phyloP scores from a whole-genome alignment of 169 alveolate species.

The Plasmodium knowlesi region DNA sequence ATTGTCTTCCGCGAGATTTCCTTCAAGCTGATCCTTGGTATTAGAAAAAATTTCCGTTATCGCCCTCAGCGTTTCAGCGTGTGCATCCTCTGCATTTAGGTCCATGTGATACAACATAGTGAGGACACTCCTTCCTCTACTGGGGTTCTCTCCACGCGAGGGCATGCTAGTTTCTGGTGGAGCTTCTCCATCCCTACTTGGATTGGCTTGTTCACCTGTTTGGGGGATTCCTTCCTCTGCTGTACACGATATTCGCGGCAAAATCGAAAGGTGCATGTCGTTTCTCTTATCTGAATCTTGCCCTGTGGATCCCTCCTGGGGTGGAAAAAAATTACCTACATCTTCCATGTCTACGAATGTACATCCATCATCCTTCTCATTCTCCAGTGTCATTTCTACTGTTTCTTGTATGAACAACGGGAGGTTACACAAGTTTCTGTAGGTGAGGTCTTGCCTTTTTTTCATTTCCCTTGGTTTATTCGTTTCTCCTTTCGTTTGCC shows the following conservation, averaged over 20 bases:
- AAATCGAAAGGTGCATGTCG: not conserved
- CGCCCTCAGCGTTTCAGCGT: not conserved
- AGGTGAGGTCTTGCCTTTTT: conserved; percentile 5
- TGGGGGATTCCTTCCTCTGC: not conserved
- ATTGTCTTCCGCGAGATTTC: not conserved
- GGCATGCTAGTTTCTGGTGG: not conserved
- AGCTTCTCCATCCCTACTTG: not conserved
- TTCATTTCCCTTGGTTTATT: not conserved
- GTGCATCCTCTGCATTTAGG: not conserved
- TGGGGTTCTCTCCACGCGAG: not conserved
- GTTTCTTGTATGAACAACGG: conserved; percentile 42
- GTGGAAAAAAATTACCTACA: not conserved
- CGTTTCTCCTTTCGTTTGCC: not conserved
- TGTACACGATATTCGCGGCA: not conserved
- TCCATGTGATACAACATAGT: not conserved
- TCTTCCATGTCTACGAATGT: not conserved
- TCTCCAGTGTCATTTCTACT: conserved; percentile 19
- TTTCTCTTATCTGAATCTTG: not conserved
- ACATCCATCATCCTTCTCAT: conserved; percentile 4
- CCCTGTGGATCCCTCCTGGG: not conserved
- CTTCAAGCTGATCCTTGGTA: not conserved
- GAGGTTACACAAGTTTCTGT: conserved; percentile 25
- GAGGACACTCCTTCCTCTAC: not conserved
- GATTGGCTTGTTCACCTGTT: no score
- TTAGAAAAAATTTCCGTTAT: not conserved